A percentile compares a stretch with the other conserved stretches of the same genome.
These are phyloP conservation scores for Clathrus columnatus DNA, from an alignment of 768 basidiomycete species.

Conservation along the genomic window DNA sequence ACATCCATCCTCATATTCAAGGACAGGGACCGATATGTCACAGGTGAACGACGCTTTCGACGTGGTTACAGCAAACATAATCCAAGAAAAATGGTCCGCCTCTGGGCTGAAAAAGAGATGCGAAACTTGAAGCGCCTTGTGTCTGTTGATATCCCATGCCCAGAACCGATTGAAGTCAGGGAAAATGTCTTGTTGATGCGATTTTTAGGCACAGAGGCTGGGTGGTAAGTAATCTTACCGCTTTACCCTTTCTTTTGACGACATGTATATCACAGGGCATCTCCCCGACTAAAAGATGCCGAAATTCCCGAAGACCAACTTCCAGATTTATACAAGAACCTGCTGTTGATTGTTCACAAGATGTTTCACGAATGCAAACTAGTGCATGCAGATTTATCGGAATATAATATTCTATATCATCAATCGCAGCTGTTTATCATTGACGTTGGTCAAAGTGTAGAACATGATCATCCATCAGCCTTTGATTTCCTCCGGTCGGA, in stretches of 20 bases:
- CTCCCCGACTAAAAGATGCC: conserved; percentile 91
- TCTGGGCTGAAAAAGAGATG: conserved; percentile 99
- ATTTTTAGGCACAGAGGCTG: conserved; percentile 74
- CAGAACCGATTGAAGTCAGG: conserved; percentile 85
- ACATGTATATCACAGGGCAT: conserved; percentile 19
- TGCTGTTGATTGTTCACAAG: conserved; percentile 67
- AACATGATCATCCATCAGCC: conserved; percentile 93
- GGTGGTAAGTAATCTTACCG: conserved; percentile 50
- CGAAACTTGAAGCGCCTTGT: conserved; percentile 83
- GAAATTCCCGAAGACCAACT: conserved; percentile 42
- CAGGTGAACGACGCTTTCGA: conserved; percentile 92
- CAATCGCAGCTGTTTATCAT: conserved; percentile 80
- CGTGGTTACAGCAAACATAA: conserved; percentile 81
- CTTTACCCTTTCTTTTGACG: background rate
- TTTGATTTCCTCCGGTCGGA: conserved; percentile 95
- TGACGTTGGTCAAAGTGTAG: conserved; percentile 97
- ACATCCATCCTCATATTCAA: conserved; percentile 97
- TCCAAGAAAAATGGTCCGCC: conserved; percentile 94
- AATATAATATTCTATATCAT: conserved; percentile 95
- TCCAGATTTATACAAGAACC: conserved; percentile 61
- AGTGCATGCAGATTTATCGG: conserved; percentile 95
- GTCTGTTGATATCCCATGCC: conserved; percentile 77
- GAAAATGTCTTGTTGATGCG: conserved; percentile 97
- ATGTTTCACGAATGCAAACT: conserved; percentile 90
- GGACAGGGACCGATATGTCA: conserved; percentile 93